A percentile compares a stretch with the other conserved stretches of the same genome.
Evolutionary conservation across 2,329 filamentous ascomycete species (phyloP).

Genomic region (Stylonectria norvegica): DNA sequence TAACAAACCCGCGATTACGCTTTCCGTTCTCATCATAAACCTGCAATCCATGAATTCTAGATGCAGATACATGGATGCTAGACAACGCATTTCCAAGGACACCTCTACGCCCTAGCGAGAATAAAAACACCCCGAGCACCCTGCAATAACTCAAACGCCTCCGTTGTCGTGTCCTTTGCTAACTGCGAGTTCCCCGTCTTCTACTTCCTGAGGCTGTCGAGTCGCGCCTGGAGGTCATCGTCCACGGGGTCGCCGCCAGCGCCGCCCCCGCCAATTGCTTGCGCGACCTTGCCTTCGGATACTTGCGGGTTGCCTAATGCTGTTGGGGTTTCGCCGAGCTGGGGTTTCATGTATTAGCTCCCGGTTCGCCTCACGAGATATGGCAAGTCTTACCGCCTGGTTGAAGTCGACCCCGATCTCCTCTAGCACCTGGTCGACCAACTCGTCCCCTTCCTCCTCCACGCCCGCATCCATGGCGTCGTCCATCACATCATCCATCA

Average conservation of each 20-base stretch:
- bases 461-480: slow-evolving; percentile 88
- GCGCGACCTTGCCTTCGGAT: slow-evolving; percentile 74
- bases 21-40: too few relatives aligned
- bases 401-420: slow-evolving; percentile 94
- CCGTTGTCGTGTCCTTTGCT: neutral
- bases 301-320: slow-evolving; percentile 73
- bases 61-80: too few relatives aligned
- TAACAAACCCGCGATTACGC: too few relatives aligned
- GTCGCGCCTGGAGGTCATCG: slow-evolving; percentile 87
- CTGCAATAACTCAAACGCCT: neutral
- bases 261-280: slow-evolving; percentile 73
- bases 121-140: neutral
- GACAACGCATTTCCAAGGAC: neutral
- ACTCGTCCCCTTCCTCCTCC: slow-evolving; percentile 94
- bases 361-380: slow-evolving; percentile 22
- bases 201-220: slow-evolving; percentile 76
- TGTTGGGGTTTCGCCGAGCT: slow-evolving; percentile 90
- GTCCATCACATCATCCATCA: slow-evolving; percentile 99
- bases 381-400: slow-evolving; percentile 67
- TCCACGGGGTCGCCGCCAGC: slow-evolving; percentile 64
- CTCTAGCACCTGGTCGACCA: slow-evolving; percentile 93
- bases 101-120: neutral
- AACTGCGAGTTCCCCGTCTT: neutral
- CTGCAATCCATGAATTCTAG: too few relatives aligned
- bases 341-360: slow-evolving; percentile 20